Evolutionary conservation across 164 flowering plant genomes (phyloP).

Genomic region (Brasenia schreberi): DNA sequence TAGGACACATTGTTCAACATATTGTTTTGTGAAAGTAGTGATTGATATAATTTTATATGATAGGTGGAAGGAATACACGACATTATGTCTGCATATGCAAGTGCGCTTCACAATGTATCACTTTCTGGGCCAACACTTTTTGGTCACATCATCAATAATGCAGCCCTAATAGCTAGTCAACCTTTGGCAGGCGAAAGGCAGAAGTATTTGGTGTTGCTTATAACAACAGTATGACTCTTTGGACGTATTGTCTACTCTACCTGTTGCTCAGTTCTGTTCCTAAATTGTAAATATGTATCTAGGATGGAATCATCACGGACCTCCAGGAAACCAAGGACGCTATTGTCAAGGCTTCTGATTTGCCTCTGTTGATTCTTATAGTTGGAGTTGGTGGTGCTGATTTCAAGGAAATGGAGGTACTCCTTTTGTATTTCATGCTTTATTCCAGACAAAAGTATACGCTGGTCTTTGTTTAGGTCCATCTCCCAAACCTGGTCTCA

Average conservation of each 20-base stretch:
- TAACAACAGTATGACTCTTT: slow-evolving; percentile 51
- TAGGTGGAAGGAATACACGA: slow-evolving; percentile 86
- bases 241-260: background rate
- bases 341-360: slow-evolving; percentile 83
- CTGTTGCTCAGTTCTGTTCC: background rate
- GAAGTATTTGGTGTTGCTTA: slow-evolving; percentile 75
- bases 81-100: slow-evolving; percentile 69
- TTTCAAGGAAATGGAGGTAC: slow-evolving; percentile 86
- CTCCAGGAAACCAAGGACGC: slow-evolving; percentile 75
- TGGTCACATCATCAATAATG: slow-evolving; percentile 66
- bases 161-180: slow-evolving; percentile 59
- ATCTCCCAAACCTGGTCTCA: no score
- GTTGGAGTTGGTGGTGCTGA: slow-evolving; percentile 94
- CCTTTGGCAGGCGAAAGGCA: slow-evolving; percentile 26
- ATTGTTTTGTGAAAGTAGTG: background rate
- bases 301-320: slow-evolving; percentile 93
- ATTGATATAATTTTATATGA: background rate
- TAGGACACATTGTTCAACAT: background rate
- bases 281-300: slow-evolving; percentile 3
- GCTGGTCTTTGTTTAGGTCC: background rate
- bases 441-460: background rate
- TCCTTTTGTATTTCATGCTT: background rate
- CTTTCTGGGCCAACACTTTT: slow-evolving; percentile 91
- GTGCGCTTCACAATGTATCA: slow-evolving; percentile 46
- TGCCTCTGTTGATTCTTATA: slow-evolving; percentile 79